phyloP scores from a whole-genome alignment of 345 rosid species.

The Kandelia obovata region DNA sequence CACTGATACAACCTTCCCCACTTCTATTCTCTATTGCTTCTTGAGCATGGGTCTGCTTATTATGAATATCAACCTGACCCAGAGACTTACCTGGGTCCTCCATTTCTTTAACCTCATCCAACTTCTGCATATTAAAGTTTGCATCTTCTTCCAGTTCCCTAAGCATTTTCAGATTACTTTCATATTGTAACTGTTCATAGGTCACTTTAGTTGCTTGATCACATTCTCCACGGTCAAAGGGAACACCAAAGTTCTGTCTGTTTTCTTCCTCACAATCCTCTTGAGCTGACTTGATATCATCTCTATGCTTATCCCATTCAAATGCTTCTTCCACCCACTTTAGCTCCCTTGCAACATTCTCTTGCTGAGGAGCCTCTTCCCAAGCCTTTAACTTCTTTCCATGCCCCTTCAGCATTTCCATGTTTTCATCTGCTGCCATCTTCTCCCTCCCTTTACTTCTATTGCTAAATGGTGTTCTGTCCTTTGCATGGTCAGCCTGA shows the following conservation, averaged over 20 bases:
- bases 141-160: constrained; percentile 29
- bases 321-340: constrained; percentile 31
- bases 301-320: constrained; percentile 21
- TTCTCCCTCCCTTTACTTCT: constrained; percentile 30
- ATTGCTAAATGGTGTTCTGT: constrained; percentile 25
- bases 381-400: constrained; percentile 26
- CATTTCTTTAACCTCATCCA: constrained; percentile 17
- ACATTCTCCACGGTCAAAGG: constrained; percentile 23
- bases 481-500: constrained; percentile 33
- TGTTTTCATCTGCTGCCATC: constrained; percentile 13
- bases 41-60: constrained; percentile 15
- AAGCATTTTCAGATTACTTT: constrained; percentile 34
- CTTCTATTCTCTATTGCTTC: constrained; percentile 22
- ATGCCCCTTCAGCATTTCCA: constrained; percentile 34
- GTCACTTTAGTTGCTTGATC: constrained; percentile 9
- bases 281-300: constrained; percentile 21
- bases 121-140: constrained; percentile 25
- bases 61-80: constrained; percentile 12
- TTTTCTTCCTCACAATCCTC: constrained; percentile 35
- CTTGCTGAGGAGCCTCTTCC: constrained; percentile 32
- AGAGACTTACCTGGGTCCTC: constrained; percentile 14
- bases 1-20: constrained; percentile 21
- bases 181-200: constrained; percentile 21
- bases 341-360: constrained; percentile 30
- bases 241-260: constrained; percentile 24